These are phyloP conservation scores for Glycyrrhiza uralensis DNA, from an alignment of 306 rosid genomes.

Conservation along the genomic window DNA sequence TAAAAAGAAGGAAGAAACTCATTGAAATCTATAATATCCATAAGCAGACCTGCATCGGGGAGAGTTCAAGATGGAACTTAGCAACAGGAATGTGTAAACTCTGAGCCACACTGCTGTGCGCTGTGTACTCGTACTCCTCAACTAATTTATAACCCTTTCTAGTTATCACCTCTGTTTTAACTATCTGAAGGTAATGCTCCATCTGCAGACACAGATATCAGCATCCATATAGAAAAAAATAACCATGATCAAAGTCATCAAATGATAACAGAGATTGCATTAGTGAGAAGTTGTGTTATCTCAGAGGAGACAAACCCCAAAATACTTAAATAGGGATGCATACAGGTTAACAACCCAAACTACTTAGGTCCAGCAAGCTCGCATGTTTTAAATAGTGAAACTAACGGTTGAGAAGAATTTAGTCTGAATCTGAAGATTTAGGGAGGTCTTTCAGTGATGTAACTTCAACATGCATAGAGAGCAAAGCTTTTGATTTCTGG, in stretches of 20 bases:
- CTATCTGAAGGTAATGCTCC: conserved; percentile 96
- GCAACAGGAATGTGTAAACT: conserved; percentile 73
- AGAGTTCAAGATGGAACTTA: conserved; percentile 90
- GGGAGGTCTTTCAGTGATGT: background rate
- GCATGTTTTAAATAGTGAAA: background rate
- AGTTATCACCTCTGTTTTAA: conserved; percentile 82
- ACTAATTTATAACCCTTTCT: conserved; percentile 53
- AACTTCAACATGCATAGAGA: conserved; percentile 19
- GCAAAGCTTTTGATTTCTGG: conserved; percentile 10
- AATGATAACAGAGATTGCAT: conserved; percentile 9
- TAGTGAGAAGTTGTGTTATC: conserved; percentile 7
- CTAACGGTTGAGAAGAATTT: background rate
- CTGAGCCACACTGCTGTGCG: conserved; percentile 81
- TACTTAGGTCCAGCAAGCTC: conserved; percentile 1
- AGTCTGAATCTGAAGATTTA: background rate
- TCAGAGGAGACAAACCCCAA: background rate
- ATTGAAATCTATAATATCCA: conserved; percentile 8
- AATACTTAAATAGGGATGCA: background rate
- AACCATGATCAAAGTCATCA: conserved; percentile 9
- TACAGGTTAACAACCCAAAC: background rate
- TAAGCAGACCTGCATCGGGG: conserved; percentile 86
- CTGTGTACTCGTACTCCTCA: conserved; percentile 96
- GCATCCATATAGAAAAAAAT: background rate
- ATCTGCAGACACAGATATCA: conserved; percentile 52
- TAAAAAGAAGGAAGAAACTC: conserved; percentile 8